Evolutionary conservation across 2,329 filamentous ascomycete species (phyloP).

Genomic region (Hymenoscyphus fructigenus): DNA sequence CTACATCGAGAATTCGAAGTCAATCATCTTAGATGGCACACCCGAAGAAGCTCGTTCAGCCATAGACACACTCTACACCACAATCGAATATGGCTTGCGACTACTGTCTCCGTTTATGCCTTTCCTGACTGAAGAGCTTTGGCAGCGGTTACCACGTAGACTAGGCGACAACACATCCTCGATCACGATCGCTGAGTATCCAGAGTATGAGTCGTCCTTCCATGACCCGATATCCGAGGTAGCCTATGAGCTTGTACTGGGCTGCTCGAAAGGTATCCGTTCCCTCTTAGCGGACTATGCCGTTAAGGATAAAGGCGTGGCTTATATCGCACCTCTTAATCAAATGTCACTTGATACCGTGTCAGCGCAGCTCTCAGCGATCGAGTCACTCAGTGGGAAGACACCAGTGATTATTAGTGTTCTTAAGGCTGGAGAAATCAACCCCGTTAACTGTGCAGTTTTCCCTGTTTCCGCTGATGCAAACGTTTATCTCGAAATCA

Average conservation of each 20-base stretch:
- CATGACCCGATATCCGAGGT: conserved; percentile 64
- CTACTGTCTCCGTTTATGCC: conserved; percentile 78
- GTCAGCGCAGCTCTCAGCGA: conserved; percentile 8
- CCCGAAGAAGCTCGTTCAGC: conserved; percentile 68
- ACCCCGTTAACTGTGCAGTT: conserved; percentile 7
- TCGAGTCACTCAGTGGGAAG: conserved; percentile 12
- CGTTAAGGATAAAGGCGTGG: conserved; percentile 13
- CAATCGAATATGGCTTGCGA: conserved; percentile 70
- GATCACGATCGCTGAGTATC: conserved; percentile 70
- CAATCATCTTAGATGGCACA: conserved; percentile 71
- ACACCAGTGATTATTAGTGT: conserved; percentile 5
- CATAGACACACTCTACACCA: conserved; percentile 74
- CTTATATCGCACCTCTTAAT: conserved; percentile 9
- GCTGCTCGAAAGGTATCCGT: conserved; percentile 65
- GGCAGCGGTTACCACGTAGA: conserved; percentile 74
- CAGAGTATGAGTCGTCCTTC: conserved; percentile 57
- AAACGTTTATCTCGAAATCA: conserved; percentile 13
- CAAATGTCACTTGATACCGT: conserved; percentile 7
- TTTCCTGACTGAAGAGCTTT: conserved; percentile 73
- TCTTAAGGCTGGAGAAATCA: neutral
- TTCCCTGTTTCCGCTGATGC: conserved; percentile 10
- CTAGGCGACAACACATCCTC: conserved; percentile 64
- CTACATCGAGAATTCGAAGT: conserved; percentile 82
- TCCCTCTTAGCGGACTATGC: conserved; percentile 35
- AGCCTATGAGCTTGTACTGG: conserved; percentile 71